Conservation (phyloP, 768 basidiomycete species). For the Gloeophyllum trabeum region DNA sequence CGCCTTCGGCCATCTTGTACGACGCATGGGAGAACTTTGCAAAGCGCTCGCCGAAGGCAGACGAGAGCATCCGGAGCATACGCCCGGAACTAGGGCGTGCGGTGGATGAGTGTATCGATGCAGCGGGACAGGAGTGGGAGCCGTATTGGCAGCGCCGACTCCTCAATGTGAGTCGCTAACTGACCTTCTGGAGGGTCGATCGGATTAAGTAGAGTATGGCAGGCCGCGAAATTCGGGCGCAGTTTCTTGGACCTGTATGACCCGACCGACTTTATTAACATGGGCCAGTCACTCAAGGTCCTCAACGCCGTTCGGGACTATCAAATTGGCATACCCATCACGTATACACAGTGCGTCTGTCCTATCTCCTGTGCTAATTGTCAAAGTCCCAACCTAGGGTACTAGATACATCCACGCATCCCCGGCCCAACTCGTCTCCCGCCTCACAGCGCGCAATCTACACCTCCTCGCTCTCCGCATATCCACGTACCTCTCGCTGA, state of each 20-base stretch:
- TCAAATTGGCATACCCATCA: slow-evolving; percentile 89
- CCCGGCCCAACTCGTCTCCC: slow-evolving; percentile 68
- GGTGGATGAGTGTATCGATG: slow-evolving; percentile 88
- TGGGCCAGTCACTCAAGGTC: slow-evolving; percentile 90
- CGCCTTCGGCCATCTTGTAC: slow-evolving; percentile 83
- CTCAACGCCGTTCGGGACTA: slow-evolving; percentile 87
- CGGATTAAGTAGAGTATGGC: no score
- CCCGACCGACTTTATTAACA: slow-evolving; percentile 82
- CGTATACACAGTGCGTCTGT: slow-evolving; percentile 69
- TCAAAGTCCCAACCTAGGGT: slow-evolving; percentile 1
- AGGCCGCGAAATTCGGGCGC: slow-evolving; percentile 97
- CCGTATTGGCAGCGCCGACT: slow-evolving; percentile 82
- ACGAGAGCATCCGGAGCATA: slow-evolving; percentile 85
- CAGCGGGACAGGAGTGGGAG: slow-evolving; percentile 89
- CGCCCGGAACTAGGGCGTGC: slow-evolving; percentile 77
- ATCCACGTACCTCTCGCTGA: slow-evolving; percentile 72
- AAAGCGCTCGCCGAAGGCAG: slow-evolving; percentile 78
- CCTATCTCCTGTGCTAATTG: not conserved
- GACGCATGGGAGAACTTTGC: slow-evolving; percentile 89
- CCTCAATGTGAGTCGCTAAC: slow-evolving; percentile 47
- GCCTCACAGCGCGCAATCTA: slow-evolving; percentile 77
- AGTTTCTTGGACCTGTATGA: slow-evolving; percentile 91
- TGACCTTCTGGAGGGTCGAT: not conserved
- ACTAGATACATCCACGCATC: slow-evolving; percentile 73
- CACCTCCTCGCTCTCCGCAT: slow-evolving; percentile 90